A percentile compares a stretch with the other conserved stretches of the same genome.
phyloP scores from a whole-genome alignment of 2,329 filamentous ascomycete species.

The Tolypocladium endophyticum region DNA sequence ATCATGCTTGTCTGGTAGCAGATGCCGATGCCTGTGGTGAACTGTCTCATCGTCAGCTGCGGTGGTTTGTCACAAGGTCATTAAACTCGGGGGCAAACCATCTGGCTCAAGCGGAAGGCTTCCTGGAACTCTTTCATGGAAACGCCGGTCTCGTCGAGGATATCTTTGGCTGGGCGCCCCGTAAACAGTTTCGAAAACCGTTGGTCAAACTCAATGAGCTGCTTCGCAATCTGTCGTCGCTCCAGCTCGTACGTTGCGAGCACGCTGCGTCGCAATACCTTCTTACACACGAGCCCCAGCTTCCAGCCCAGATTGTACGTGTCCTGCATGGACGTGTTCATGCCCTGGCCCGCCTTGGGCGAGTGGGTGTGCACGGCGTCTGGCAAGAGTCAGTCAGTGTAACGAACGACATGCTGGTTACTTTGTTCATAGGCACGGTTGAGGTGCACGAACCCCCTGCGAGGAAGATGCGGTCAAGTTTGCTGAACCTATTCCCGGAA shows the following conservation, averaged over 20 bases:
- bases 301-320: conserved; percentile 45
- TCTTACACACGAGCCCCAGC: conserved; percentile 34
- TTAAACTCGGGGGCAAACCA: neutral
- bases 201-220: conserved; percentile 56
- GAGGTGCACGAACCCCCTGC: conserved; percentile 47
- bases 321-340: conserved; percentile 66
- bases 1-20: conserved; percentile 3
- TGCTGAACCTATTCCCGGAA: conserved; percentile 46
- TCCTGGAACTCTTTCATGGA: conserved; percentile 52
- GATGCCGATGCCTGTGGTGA: conserved; percentile 6
- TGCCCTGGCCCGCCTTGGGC: conserved; percentile 59
- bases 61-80: neutral
- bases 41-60: conserved; percentile 12
- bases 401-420: conserved; percentile 30
- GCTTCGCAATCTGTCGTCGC: conserved; percentile 48
- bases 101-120: conserved; percentile 48
- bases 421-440: neutral
- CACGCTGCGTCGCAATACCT: conserved; percentile 28
- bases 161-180: conserved; percentile 46
- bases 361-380: conserved; percentile 45
- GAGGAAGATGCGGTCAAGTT: conserved; percentile 52
- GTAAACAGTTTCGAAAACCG: conserved; percentile 46
- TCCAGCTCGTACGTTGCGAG: conserved; percentile 41
- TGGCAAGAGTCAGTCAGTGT: conserved; percentile 2
- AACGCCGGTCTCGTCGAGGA: conserved; percentile 33